Evolutionary conservation across 2,329 filamentous ascomycete species (phyloP), one percentile per base, ranked within the genome.

Genomic region (Aureobasidium namibiae): DNA sequence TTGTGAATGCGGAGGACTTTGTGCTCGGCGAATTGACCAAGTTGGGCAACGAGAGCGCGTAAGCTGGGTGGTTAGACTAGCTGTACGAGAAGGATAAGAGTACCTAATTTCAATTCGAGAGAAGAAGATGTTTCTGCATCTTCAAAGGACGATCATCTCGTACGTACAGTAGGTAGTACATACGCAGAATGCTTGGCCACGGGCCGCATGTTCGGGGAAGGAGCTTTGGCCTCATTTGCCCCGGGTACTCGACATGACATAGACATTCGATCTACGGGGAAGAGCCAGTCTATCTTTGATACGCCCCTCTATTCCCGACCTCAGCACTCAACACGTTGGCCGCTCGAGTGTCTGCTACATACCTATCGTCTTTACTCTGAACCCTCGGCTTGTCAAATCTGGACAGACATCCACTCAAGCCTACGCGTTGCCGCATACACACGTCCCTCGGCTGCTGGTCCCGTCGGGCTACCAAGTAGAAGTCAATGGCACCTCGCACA

Each of bases 1-100:
- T 86, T 63, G 77, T 86, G 63, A 85, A 83, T 66, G 82, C 84
- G 10, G 79, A 77, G 59, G 82, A 84, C 63, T 87, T 87, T 68
- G 71, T 86, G 42, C 74, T 68, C 23, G 79, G 80, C 56, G 82
- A 83, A 63, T 71, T 86, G 64, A 78, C 75, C 23, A 78, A 75
- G 61, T 66, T 87, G 63, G 84, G 84, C 6, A 75, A 73, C 61
- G 83, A 86, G 68, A 80, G 75, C 64, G 75, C 66, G 67, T 72
- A 67, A 61, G 63, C 23, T 7, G 16, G 21, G 10, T n/a, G n/a
- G n/a, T n/a, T n/a, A 10, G 9, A 39, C 14, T 21, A 31, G 49
- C 23, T 42, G 39, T 41, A 13, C 26, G 31, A 54, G 29, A 44
- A 34, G 18, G 14, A n/a, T 8, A 39, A 60, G 18, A 5, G 18